Evolutionary conservation across 148 eudicot species (phyloP).

Genomic region (Limonium bicolor): DNA sequence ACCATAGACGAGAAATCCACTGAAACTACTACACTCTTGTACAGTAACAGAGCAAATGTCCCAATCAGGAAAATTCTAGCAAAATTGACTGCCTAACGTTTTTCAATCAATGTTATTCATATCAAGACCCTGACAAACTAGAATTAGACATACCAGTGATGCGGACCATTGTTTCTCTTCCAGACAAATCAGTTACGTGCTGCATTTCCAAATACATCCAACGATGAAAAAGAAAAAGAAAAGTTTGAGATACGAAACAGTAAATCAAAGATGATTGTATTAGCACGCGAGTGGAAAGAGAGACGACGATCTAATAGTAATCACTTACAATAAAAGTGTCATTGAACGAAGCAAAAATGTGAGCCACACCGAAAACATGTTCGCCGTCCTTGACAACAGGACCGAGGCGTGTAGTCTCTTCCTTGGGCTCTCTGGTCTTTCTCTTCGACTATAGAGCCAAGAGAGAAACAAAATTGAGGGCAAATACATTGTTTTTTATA

Average conservation of each 20-base stretch:
- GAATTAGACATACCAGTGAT: constrained; percentile 1
- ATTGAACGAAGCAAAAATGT: constrained; percentile 72
- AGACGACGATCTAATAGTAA: not conserved
- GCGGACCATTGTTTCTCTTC: not conserved
- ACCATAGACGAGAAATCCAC: too few species aligned
- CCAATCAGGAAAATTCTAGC: too few species aligned
- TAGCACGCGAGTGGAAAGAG: not conserved
- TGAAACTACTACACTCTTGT: too few species aligned
- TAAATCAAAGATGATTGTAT: too few species aligned
- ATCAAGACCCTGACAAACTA: too few species aligned
- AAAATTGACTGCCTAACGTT: too few species aligned
- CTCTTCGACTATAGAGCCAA: constrained; percentile 30
- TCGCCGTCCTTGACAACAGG: constrained; percentile 64
- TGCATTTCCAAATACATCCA: constrained; percentile 15
- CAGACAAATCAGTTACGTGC: constrained; percentile 49
- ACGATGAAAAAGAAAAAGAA: too few species aligned
- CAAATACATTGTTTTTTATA: too few species aligned
- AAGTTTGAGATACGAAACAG: too few species aligned
- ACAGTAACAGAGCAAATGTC: too few species aligned
- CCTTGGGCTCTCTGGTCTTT: constrained; percentile 62
- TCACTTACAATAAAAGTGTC: constrained; percentile 66
- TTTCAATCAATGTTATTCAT: too few species aligned
- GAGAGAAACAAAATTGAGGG: not conserved
- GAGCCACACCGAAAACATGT: constrained; percentile 65
- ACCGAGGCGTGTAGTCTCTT: constrained; percentile 55